Base-by-base conservation (phyloP, 768 basidiomycete species). In the Hericium coralloides region DNA sequence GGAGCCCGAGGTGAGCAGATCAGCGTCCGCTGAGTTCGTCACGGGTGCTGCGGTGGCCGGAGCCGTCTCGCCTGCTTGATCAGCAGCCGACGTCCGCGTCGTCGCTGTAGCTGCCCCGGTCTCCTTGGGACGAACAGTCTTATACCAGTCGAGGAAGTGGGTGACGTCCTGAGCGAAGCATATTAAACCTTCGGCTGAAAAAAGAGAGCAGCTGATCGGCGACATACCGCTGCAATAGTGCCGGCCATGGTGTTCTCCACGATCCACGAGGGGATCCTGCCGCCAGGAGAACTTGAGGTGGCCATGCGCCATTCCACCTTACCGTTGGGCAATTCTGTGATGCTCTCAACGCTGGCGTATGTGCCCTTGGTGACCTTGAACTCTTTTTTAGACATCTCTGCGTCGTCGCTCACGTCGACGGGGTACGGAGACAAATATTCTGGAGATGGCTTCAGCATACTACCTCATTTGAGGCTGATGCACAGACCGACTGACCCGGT, bases 301-400 rank as follows among this genome's bases (percentile, higher is more conserved):
- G 87, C 88, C 88, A 91, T 89, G 41, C 80, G 75, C 88, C 88
- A 91, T 68, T 89, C 87, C 12, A 81, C 79, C 50, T 69, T 78
- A 52, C 84, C 89, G 59, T 80, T 72, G 18, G 79, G 79, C 41
- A 84, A 76, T 67, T 86, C 85, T 45, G 72, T 68, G 53, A 92
- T 63, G 31, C 78, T 76, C 69, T 91, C 89, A 3, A 87, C 82
- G 61, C 82, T 81, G 39, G 79, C 82, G 65, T 90, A 90, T 63
- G 79, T 80, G 1, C 84, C 89, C 59, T 76, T 81, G 2, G 80
- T 79, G 7, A 79, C 85, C 55, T 79, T 81, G 63, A 23, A 79
- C 64, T 90, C 86, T 15, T 83, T 67, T 60, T 77, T 79, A 4
- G 75, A 78, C 9, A 85, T 75, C 12, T 84, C 83, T 55, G 76